Evolutionary conservation across 805 yeast species (phyloP).

Genomic region (Lachancea fermentati): DNA sequence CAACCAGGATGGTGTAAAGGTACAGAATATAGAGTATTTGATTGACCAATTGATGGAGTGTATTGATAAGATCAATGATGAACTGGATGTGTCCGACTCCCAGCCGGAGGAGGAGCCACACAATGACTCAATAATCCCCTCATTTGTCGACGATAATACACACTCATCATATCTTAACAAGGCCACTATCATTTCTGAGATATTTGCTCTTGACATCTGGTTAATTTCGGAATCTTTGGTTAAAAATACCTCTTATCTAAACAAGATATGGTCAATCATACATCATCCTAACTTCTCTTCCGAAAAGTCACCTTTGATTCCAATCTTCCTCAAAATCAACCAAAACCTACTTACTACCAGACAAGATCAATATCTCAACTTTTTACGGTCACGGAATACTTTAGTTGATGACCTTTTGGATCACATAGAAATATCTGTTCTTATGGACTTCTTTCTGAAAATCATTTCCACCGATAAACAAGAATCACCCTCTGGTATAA

Average conservation of each 20-base stretch:
- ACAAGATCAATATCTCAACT: constrained; percentile 36
- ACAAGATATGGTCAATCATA: constrained; percentile 72
- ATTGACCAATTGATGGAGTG: constrained; percentile 26
- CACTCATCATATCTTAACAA: constrained; percentile 16
- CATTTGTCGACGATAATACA: constrained; percentile 7
- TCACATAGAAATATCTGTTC: constrained; percentile 82
- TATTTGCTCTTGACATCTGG: constrained; percentile 87
- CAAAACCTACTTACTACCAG: constrained; percentile 83
- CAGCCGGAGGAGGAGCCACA: constrained; percentile 1
- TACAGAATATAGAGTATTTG: constrained; percentile 28
- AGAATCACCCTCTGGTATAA: constrained; percentile 81
- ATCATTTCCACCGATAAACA: constrained; percentile 89
- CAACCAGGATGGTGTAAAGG: constrained; percentile 15
- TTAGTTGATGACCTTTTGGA: constrained; percentile 55
- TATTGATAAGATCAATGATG: constrained; percentile 20
- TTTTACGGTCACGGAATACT: constrained; percentile 45
- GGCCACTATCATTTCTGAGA: constrained; percentile 52
- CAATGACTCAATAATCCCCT: constrained; percentile 20
- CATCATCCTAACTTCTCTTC: constrained; percentile 51
- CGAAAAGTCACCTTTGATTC: constrained; percentile 66
- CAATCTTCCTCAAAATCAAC: constrained; percentile 80
- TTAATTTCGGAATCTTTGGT: constrained; percentile 82
- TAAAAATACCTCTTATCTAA: constrained; percentile 58
- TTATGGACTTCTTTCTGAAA: constrained; percentile 86
- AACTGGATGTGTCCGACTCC: background rate